Base-by-base conservation (phyloP, 768 basidiomycete species). In the Harrya chromipes region DNA sequence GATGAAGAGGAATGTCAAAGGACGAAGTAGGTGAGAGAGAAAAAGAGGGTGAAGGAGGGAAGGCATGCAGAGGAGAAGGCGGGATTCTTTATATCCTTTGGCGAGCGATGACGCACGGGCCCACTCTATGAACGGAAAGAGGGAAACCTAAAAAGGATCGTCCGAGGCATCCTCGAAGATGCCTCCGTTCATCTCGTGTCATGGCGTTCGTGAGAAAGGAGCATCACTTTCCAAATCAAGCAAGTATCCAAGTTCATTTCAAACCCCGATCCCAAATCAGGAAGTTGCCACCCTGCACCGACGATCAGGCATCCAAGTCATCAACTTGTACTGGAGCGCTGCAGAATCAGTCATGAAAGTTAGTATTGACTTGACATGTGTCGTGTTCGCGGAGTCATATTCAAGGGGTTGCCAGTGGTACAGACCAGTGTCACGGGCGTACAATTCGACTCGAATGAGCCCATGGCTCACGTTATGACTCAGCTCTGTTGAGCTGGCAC, bases 21-120 rank as follows among this genome's bases (percentile, higher is more conserved):
- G 44, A 49, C 54, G 59, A 54, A 47, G 62, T 56, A 49, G 50
- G 50, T 34, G 44, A 36, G 48, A 40, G 43, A 53, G 29, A 52
- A 36, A 50, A 45, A 41, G 29, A 37, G 43, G 52, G 43, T 12
- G 50, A 40, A 33, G 44, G 44, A 43, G 38, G 38, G 38, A 55
- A 55, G 50, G 21, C 36, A 42, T 49, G 43, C 46, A 19, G 49
- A 40, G 38, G 52, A 40, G 41, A 36, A 47, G 54, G 42, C 5
- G 42, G 47, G 53, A 31, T 47, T 42, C 50, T 56, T 63, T 65
- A 67, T 67, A 67, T 58, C 49, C 48, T 31, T 52, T 44, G 47
- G 24, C 13, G 54, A 49, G 39, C 23, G 29, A 54, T 52, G 61
- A 61, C 63, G 66, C 66, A 67, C 66, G 61, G 59, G 52, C 68